A percentile compares a stretch with the other conserved stretches of the same genome.
phyloP scores from a whole-genome alignment of 1,284 basidiomycete genomes.

The Sanghuangporus sanghuang region DNA sequence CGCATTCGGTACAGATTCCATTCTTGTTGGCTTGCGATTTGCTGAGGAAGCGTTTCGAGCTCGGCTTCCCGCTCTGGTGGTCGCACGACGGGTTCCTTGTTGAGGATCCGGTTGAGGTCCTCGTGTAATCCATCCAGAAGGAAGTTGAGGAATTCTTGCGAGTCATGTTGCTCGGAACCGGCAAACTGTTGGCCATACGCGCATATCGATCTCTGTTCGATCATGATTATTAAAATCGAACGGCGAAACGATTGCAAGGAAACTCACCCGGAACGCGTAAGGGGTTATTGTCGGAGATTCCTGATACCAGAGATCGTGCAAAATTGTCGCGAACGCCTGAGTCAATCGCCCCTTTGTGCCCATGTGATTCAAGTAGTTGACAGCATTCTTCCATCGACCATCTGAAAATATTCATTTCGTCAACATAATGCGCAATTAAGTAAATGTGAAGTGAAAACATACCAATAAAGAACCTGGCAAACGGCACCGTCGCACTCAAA shows the following conservation, averaged over 20 bases:
- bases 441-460: constrained; percentile 22
- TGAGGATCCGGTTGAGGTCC: constrained; percentile 86
- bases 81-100: constrained; percentile 67
- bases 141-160: constrained; percentile 63
- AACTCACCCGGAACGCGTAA: constrained; percentile 76
- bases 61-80: constrained; percentile 87
- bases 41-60: constrained; percentile 80
- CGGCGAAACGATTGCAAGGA: background rate
- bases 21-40: constrained; percentile 89
- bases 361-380: constrained; percentile 85
- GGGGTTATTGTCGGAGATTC: constrained; percentile 84
- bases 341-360: constrained; percentile 88
- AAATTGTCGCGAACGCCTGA: constrained; percentile 75
- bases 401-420: constrained; percentile 41
- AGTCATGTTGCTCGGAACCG: constrained; percentile 94
- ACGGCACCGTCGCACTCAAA: constrained; percentile 86
- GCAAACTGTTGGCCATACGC: constrained; percentile 84
- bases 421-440: background rate
- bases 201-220: constrained; percentile 72
- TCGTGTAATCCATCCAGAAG: constrained; percentile 95
- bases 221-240: background rate
- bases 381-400: constrained; percentile 80
- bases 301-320: constrained; percentile 87
- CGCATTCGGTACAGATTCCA: constrained; percentile 90
- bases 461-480: constrained; percentile 88